phyloP scores from a whole-genome alignment of 2,329 filamentous ascomycete genomes.

The Lasiodiplodia sp. region DNA sequence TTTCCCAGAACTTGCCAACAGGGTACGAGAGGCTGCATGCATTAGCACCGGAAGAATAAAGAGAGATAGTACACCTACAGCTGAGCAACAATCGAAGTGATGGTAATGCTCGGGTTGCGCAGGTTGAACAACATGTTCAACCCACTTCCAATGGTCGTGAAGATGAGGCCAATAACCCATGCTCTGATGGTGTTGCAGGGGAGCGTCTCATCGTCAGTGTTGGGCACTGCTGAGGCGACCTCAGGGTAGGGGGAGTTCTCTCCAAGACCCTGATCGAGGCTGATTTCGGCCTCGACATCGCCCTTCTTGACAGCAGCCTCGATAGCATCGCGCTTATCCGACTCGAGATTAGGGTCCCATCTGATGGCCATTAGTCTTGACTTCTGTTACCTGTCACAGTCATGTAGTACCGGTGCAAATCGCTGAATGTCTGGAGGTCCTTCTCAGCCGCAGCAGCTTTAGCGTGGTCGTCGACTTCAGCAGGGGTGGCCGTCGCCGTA shows the following conservation, averaged over 20 bases:
- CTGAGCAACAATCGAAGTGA: slow-evolving; percentile 48
- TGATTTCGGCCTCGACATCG: slow-evolving; percentile 40
- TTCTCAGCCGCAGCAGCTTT: slow-evolving; percentile 17
- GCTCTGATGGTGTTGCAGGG: slow-evolving; percentile 32
- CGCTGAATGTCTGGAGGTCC: slow-evolving; percentile 27
- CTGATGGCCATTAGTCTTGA: not conserved
- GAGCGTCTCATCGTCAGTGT: slow-evolving; percentile 27
- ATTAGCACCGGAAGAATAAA: not conserved
- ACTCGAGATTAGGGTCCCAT: slow-evolving; percentile 30
- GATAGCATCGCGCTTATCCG: slow-evolving; percentile 32
- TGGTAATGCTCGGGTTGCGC: slow-evolving; percentile 36
- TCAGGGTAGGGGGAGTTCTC: slow-evolving; percentile 34
- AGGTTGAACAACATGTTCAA: slow-evolving; percentile 43
- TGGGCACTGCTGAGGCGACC: slow-evolving; percentile 30
- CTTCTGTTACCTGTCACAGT: rapidly evolving
- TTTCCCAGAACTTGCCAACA: slow-evolving; percentile 54
- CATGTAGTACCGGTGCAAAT: slow-evolving; percentile 6
- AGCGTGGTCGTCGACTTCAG: not conserved
- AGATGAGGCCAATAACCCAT: slow-evolving; percentile 41
- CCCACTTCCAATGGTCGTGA: slow-evolving; percentile 36
- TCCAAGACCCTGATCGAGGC: slow-evolving; percentile 32
- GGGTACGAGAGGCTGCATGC: slow-evolving; percentile 18
- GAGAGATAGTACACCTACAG: slow-evolving; percentile 11
- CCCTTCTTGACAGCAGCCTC: slow-evolving; percentile 30
- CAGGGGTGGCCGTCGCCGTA: not conserved